A percentile compares a stretch with the other conserved stretches of the same genome.
These are phyloP conservation scores for Linnemannia schmuckeri DNA, from an alignment of 192 early-diverging fungal species.

Conservation along the genomic window DNA sequence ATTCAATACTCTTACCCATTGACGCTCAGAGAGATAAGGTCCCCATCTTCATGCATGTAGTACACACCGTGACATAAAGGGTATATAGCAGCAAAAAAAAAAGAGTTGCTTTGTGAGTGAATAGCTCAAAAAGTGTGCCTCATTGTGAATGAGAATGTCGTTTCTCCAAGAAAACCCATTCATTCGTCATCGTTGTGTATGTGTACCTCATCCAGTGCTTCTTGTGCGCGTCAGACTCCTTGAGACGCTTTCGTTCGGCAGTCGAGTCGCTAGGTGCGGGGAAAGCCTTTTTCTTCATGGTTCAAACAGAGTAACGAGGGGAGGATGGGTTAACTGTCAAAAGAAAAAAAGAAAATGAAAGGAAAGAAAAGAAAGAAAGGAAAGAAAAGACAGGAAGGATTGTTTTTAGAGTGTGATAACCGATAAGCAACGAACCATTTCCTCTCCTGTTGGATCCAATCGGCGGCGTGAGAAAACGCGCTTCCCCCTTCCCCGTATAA, in stretches of 20 bases:
- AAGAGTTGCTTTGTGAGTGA: too few species aligned
- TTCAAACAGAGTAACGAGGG: background rate
- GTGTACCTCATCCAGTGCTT: constrained; percentile 54
- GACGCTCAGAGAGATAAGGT: constrained; percentile 53
- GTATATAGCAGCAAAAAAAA: background rate
- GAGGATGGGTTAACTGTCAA: background rate
- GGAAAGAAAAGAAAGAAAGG: background rate
- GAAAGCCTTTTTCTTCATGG: background rate
- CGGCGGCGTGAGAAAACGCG: background rate
- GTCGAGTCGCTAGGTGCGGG: constrained; percentile 16
- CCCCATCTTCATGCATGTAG: constrained; percentile 35
- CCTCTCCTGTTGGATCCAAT: background rate
- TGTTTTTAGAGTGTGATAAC: too few species aligned
- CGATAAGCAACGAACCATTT: background rate
- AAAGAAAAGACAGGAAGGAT: background rate
- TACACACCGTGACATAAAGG: background rate
- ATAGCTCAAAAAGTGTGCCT: background rate
- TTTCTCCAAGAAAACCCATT: background rate
- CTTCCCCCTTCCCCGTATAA: background rate
- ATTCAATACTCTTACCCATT: constrained; percentile 33
- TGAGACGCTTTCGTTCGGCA: constrained; percentile 29
- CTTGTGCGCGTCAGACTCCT: constrained; percentile 15
- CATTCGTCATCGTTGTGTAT: background rate
- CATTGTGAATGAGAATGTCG: background rate
- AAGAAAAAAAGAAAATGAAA: background rate